Evolutionary conservation across 768 basidiomycete genomes (phyloP).

Genomic region (Neoboletus brunneissimus): DNA sequence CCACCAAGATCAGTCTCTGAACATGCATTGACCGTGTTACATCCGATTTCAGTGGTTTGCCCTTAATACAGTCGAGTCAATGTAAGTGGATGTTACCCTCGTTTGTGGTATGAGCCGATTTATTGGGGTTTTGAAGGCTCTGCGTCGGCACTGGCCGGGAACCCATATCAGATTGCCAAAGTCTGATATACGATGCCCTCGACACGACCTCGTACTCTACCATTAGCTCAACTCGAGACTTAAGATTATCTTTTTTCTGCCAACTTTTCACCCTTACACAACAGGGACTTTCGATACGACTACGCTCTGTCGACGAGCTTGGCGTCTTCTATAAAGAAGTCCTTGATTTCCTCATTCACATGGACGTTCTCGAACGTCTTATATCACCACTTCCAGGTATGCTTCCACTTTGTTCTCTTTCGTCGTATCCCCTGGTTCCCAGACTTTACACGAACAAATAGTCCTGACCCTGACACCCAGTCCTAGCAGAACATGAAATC

Average conservation of each 20-base stretch:
- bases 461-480: constrained; percentile 32
- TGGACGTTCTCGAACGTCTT: constrained; percentile 38
- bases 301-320: constrained; percentile 27
- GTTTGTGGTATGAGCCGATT: not conserved
- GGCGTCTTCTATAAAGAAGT: constrained; percentile 36
- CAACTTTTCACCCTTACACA: constrained; percentile 36
- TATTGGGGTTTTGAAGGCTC: constrained; percentile 29
- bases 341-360: constrained; percentile 29
- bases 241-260: constrained; percentile 37
- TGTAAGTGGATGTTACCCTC: constrained; percentile 26
- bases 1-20: constrained; percentile 2
- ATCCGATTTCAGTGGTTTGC: constrained; percentile 36
- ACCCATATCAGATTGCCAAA: constrained; percentile 37
- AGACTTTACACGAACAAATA: not conserved
- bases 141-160: constrained; percentile 42
- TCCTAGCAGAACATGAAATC: constrained; percentile 40
- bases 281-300: constrained; percentile 31
- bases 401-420: constrained; percentile 5
- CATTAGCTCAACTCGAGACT: constrained; percentile 28
- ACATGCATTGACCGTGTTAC: constrained; percentile 15
- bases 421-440: not conserved
- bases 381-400: constrained; percentile 39
- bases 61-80: constrained; percentile 38
- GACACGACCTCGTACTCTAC: constrained; percentile 25
- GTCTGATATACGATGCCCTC: constrained; percentile 30